Evolutionary conservation across 164 flowering plant species (phyloP).

Genomic region (Nymphaea colorata): DNA sequence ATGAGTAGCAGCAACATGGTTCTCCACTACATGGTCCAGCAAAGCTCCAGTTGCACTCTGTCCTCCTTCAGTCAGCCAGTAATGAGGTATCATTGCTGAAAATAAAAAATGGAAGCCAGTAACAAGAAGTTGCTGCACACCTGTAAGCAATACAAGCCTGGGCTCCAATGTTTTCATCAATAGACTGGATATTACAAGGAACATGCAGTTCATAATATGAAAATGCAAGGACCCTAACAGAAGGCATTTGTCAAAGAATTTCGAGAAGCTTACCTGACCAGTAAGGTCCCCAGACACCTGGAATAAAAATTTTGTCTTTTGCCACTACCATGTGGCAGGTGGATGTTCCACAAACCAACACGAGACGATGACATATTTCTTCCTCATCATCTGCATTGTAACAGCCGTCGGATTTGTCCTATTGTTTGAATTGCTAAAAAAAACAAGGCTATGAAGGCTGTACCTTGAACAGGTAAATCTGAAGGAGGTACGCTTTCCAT

Average conservation of each 20-base stretch:
- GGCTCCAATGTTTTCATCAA: background rate
- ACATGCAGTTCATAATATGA: too few species aligned
- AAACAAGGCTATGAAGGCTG: background rate
- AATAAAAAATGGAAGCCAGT: background rate
- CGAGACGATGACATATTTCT: slow-evolving; percentile 66
- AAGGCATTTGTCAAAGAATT: background rate
- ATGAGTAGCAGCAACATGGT: slow-evolving; percentile 73
- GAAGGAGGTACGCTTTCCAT: slow-evolving; percentile 59
- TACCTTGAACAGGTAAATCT: slow-evolving; percentile 46
- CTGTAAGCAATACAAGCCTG: too few species aligned
- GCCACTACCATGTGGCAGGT: slow-evolving; percentile 97
- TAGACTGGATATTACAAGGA: too few species aligned
- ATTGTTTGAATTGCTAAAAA: background rate
- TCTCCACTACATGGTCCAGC: slow-evolving; percentile 64
- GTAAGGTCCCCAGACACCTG: slow-evolving; percentile 97
- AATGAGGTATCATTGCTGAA: slow-evolving; percentile 87
- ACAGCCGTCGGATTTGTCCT: background rate
- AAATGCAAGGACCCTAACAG: background rate
- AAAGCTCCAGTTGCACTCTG: slow-evolving; percentile 97
- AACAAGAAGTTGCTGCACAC: too few species aligned
- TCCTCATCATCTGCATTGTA: slow-evolving; percentile 14
- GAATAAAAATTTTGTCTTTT: slow-evolving; percentile 62
- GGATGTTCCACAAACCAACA: slow-evolving; percentile 92
- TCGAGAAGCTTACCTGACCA: slow-evolving; percentile 68
- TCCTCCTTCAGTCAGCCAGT: slow-evolving; percentile 98